Conservation (phyloP, 345 rosid genomes). For the Gossypioides kirkii region DNA sequence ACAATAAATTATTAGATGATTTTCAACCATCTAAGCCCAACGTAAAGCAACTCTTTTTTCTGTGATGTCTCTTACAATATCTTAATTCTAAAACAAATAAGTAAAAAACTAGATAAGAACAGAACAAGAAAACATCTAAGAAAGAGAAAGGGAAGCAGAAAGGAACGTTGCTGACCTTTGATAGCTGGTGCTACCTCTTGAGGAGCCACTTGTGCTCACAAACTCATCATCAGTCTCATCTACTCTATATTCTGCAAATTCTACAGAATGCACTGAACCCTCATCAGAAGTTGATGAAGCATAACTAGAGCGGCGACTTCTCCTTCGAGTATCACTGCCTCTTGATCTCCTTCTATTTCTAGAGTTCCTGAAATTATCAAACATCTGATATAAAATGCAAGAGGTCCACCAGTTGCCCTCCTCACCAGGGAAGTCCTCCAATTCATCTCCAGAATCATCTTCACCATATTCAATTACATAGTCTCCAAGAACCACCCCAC, state of each 20-base stretch:
- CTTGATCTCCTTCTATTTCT: slow-evolving; percentile 86
- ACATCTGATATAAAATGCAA: slow-evolving; percentile 81
- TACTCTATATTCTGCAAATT: slow-evolving; percentile 70
- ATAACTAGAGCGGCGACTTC: slow-evolving; percentile 58
- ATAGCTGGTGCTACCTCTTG: slow-evolving; percentile 60
- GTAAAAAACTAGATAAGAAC: neutral
- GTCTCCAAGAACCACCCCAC: slow-evolving; percentile 92
- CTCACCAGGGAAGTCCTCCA: slow-evolving; percentile 71
- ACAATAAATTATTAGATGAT: neutral
- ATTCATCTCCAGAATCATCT: slow-evolving; percentile 81
- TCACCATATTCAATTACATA: slow-evolving; percentile 96
- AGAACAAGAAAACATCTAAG: neutral
- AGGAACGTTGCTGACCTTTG: slow-evolving; percentile 53
- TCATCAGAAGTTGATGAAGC: slow-evolving; percentile 85
- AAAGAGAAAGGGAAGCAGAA: slow-evolving; percentile 1
- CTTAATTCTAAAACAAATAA: neutral
- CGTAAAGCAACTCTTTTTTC: neutral
- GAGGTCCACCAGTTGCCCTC: slow-evolving; percentile 97
- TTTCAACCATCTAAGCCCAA: neutral
- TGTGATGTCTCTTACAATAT: neutral
- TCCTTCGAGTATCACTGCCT: slow-evolving; percentile 65
- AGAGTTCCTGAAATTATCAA: slow-evolving; percentile 80
- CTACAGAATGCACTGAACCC: slow-evolving; percentile 80
- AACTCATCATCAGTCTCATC: slow-evolving; percentile 85
- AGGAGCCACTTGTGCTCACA: slow-evolving; percentile 41